Base-by-base conservation (phyloP, 306 rosid species). In the Vigna radiata region DNA sequence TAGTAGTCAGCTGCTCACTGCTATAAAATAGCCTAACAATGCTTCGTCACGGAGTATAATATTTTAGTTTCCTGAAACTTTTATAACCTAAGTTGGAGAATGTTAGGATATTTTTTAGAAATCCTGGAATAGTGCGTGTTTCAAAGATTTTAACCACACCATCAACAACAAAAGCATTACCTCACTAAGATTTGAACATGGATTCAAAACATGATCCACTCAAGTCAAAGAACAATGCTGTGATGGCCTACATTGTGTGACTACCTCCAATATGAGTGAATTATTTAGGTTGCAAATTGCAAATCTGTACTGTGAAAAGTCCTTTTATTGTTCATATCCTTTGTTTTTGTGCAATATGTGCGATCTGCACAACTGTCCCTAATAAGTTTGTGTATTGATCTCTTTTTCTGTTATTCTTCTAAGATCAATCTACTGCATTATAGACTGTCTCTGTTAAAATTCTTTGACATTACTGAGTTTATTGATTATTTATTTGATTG, bases 241-340 rank as follows among this genome's bases (percentile, higher is more conserved):
- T 68, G 50, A 68, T 68, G 70, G 55, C 62, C 41, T 66, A 27
- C 72, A 69, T 27, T 49, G 21, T 73, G 27, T 14, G 55, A 19
- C 21, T 68, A 3, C 67, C 15, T 12, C 63, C 55, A 64, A 25
- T 39, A 49, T 29, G 21, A 58, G 31, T 64, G 8, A 70, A 77
- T 43, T 52, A 23, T 16, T 63, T 31, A 43, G 27, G 27, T 25
- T 59, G 56, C 72, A 47, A 70, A 27, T 37, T 59, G 46, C 71
- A 46, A 70, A 27, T 41, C 44, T 50, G 67, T 71, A 56, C 33
- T 47, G 25, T 25, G 39, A 50, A 60, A 68, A 73, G 36, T 69
- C 63, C 16, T 70, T 37, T 79, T 52, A 31, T 70, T 46, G 81
- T 62, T 79, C 69, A 25, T 70, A 54, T 70, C 18, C 54, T 75